Evolutionary conservation across 495 filamentous ascomycete species (phyloP), one percentile per base, ranked within the genome.

Genomic region (Melanomma pulvis-pyrius): DNA sequence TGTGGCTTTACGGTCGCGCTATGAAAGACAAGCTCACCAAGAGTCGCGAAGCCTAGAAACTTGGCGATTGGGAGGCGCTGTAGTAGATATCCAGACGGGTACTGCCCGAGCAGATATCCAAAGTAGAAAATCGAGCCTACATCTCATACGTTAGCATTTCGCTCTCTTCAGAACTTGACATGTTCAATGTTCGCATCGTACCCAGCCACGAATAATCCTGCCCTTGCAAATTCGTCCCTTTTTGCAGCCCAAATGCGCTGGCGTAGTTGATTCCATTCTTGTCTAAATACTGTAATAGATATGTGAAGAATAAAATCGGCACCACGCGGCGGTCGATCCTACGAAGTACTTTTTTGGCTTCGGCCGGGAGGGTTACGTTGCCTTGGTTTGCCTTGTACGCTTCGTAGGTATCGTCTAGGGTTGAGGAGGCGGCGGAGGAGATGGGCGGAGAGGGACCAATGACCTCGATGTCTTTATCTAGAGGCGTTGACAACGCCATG

Each of bases 201-300:
- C 77, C 72, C 0, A 84, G 77, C 86, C 85, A 88, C 21, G 82
- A 82, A 70, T 86, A 87, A 28, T 87, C 80, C 62, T 85, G 80
- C 13, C 83, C 84, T 0, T 76, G 69, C 13, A 87, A 63, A 36
- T 82, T 54, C 0, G 83, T 83, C 5, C 79, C 85, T 59, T 79
- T 66, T 50, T 84, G 78, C 29, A 87, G 63, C 0, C 84, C 85
- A 66, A 83, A 87, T 0, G 85, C 83, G n/a, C 81, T 83, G 1
- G 86, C 82, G 62, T 83, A 88, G 63, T 84, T 86, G 71, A 87
- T 80, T 26, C 79, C 82, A 34, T 82, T 82, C 72, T 88, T 88
- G 63, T 88, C 85, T 6, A 87, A 74, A 59, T 85, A 88, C 72
- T 86, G 80, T 2, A 80, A 69, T 56, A 86, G 73, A 59, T 87